A percentile compares a stretch with the other conserved stretches of the same genome.
Evolutionary conservation across 2,329 filamentous ascomycete genomes (phyloP).

Genomic region (Rutstroemia sp.): DNA sequence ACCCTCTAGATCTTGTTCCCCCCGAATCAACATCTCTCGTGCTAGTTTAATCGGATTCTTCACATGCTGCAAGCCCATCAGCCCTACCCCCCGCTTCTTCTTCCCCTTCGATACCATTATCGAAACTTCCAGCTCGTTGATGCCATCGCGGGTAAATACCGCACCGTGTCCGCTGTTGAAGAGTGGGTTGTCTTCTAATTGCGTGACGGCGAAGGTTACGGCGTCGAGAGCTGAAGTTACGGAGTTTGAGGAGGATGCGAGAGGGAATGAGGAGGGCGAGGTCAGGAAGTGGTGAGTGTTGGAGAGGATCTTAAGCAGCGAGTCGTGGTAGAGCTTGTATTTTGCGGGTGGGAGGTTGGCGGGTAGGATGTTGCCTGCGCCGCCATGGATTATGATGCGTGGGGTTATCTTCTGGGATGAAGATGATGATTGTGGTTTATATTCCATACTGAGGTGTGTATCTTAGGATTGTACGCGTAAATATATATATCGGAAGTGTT

Average conservation of each 20-base stretch:
- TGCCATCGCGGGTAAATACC: conserved; percentile 76
- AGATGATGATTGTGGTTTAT: conserved; percentile 9
- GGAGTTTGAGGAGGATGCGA: conserved; percentile 31
- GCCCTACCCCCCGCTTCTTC: conserved; percentile 70
- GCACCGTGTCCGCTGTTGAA: conserved; percentile 83
- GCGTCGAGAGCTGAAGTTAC: conserved; percentile 55
- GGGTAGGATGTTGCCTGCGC: conserved; percentile 62
- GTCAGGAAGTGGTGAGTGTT: conserved; percentile 35
- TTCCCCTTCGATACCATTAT: conserved; percentile 73
- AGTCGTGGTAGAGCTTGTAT: conserved; percentile 50
- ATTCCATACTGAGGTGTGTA: conserved; percentile 3
- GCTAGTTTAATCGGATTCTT: conserved; percentile 75
- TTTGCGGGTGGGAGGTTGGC: conserved; percentile 49
- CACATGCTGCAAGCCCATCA: conserved; percentile 66
- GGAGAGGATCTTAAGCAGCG: conserved; percentile 55
- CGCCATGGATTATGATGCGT: conserved; percentile 44
- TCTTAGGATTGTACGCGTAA: no score
- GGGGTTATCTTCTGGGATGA: conserved; percentile 13
- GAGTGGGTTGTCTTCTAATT: conserved; percentile 71
- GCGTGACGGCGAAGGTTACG: conserved; percentile 65
- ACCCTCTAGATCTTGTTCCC: conserved; percentile 51
- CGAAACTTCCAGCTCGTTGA: conserved; percentile 79
- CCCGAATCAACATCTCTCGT: conserved; percentile 59
- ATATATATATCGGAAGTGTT: no score
- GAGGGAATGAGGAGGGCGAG: conserved; percentile 53